Percentiles rank a stretch among this genome's conserved stretches.
Evolutionary conservation across 352 stramenopile genomes (phyloP).

Genomic region (Pythium chondricola): DNA sequence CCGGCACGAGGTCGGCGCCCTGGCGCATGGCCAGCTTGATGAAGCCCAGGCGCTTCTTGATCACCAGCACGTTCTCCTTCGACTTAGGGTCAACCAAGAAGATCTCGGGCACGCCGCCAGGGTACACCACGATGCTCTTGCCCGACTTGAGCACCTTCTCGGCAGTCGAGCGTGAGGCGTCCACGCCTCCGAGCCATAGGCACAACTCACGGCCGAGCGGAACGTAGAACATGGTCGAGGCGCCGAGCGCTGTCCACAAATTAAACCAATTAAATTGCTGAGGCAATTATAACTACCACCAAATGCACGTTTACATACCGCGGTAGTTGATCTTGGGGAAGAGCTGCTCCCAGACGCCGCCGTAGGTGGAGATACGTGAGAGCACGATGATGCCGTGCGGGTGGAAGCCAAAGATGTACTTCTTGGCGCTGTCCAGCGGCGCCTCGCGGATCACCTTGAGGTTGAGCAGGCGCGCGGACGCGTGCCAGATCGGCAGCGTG

Average conservation of each 20-base stretch:
- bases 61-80: constrained; percentile 63
- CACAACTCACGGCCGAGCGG: constrained; percentile 62
- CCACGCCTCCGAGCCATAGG: constrained; percentile 66
- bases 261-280: constrained; percentile 5
- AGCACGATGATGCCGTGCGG: constrained; percentile 73
- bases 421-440: constrained; percentile 51
- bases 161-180: constrained; percentile 62
- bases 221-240: constrained; percentile 69
- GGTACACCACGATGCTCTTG: constrained; percentile 69
- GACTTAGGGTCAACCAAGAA: constrained; percentile 68
- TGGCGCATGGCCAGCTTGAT: constrained; percentile 78
- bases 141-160: constrained; percentile 66
- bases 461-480: constrained; percentile 43
- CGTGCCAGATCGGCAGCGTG: constrained; percentile 38
- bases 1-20: constrained; percentile 65
- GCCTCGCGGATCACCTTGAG: constrained; percentile 63
- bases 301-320: constrained; percentile 32
- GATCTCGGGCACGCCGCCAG: constrained; percentile 70
- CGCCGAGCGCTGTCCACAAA: constrained; percentile 40
- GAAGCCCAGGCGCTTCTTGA: constrained; percentile 77
- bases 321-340: constrained; percentile 53
- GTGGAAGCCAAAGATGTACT: constrained; percentile 73
- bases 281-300: no score
- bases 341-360: constrained; percentile 60
- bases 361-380: constrained; percentile 61